Percentiles rank a stretch among this genome's conserved stretches.
Evolutionary conservation across 805 yeast genomes (phyloP).

Genomic region (Metschnikowia rubicola): DNA sequence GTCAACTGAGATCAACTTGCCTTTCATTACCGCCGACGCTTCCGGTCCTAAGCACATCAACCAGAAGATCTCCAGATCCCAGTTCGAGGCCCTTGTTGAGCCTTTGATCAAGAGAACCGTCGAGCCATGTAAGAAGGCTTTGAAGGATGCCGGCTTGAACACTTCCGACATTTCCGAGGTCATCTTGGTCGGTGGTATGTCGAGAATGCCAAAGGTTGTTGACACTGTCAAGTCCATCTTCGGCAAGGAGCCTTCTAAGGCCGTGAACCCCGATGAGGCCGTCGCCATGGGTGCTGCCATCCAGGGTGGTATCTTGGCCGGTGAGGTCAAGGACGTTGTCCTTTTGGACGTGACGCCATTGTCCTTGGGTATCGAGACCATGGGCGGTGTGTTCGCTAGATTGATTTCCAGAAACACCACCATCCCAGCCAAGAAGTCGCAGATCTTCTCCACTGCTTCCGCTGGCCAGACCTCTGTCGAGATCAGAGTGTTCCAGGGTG

Average conservation of each 20-base stretch:
- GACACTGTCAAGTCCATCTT: constrained; percentile 74
- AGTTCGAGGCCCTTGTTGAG: constrained; percentile 64
- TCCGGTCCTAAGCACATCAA: constrained; percentile 77
- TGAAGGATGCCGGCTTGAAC: constrained; percentile 72
- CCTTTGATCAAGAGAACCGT: constrained; percentile 69
- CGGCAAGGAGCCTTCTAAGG: constrained; percentile 80
- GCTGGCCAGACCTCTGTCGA: constrained; percentile 96
- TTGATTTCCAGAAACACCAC: constrained; percentile 91
- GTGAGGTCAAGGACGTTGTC: constrained; percentile 90
- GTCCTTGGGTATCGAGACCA: constrained; percentile 93
- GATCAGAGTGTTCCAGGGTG: constrained; percentile 99
- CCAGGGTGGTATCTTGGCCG: constrained; percentile 94
- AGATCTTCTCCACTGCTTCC: constrained; percentile 91
- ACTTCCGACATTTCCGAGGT: constrained; percentile 72
- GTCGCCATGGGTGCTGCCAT: constrained; percentile 97
- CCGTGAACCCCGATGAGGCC: constrained; percentile 94
- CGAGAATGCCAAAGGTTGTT: constrained; percentile 85
- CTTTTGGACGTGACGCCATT: constrained; percentile 86
- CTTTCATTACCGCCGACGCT: constrained; percentile 85
- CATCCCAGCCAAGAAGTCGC: constrained; percentile 94
- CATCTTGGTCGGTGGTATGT: constrained; percentile 87
- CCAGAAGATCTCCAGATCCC: constrained; percentile 63
- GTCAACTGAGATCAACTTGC: constrained; percentile 72
- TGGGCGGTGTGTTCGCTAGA: constrained; percentile 96
- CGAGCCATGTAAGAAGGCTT: constrained; percentile 75